A percentile compares a stretch with the other conserved stretches of the same genome.
These are phyloP conservation scores for Euptelea pleiosperma DNA, from an alignment of 164 flowering plant species.

Conservation along the genomic window DNA sequence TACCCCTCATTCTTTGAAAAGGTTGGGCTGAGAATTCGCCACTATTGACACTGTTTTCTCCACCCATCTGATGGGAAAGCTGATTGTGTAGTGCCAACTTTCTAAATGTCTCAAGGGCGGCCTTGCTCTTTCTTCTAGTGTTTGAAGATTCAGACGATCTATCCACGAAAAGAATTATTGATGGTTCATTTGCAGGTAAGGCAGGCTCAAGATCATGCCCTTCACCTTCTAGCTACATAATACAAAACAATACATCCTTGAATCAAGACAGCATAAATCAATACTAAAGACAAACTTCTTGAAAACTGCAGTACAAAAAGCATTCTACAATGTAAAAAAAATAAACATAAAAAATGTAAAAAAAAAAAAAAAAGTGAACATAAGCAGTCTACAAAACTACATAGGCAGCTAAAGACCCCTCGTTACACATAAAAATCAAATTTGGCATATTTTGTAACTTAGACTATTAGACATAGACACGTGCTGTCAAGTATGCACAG, in stretches of 20 bases:
- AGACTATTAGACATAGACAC: too few species aligned
- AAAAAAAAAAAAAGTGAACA: too few species aligned
- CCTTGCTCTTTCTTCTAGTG: slow-evolving; percentile 47
- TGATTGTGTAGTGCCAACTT: slow-evolving; percentile 43
- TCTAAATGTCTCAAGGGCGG: slow-evolving; percentile 58
- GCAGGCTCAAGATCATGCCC: slow-evolving; percentile 37
- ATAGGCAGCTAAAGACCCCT: too few species aligned
- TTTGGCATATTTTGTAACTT: too few species aligned
- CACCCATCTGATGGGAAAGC: slow-evolving; percentile 18
- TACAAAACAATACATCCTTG: slow-evolving; percentile 7
- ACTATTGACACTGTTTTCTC: slow-evolving; percentile 16
- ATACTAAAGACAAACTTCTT: not conserved
- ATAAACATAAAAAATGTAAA: too few species aligned
- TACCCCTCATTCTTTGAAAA: slow-evolving; percentile 22
- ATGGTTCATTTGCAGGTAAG: slow-evolving; percentile 65
- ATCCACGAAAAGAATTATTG: slow-evolving; percentile 80
- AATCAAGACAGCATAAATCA: not conserved
- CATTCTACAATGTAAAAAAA: too few species aligned
- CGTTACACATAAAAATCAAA: too few species aligned
- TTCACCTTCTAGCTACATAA: slow-evolving; percentile 59
- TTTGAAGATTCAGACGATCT: slow-evolving; percentile 62
- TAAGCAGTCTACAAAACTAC: too few species aligned
- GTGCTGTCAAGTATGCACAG: too few species aligned
- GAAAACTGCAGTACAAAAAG: not conserved
- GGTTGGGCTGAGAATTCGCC: slow-evolving; percentile 19